These are phyloP conservation scores for Symbiodinium natans DNA, from an alignment of 73 alveolate genomes.

Conservation along the genomic window DNA sequence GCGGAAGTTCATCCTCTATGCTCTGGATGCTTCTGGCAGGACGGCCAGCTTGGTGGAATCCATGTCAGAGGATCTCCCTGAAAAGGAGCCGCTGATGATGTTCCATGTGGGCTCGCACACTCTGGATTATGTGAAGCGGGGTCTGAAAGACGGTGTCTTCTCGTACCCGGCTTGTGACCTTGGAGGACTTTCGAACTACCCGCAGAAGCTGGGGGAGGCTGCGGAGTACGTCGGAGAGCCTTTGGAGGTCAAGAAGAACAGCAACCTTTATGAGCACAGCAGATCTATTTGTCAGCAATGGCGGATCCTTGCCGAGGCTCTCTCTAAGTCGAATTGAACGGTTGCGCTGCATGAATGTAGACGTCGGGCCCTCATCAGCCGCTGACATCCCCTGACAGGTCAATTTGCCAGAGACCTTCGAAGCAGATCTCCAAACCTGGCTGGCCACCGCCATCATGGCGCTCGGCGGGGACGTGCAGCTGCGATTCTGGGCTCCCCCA, in stretches of 20 bases:
- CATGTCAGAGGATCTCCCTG: neutral
- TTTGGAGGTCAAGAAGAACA: neutral
- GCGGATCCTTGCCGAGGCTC: neutral
- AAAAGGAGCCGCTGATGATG: neutral
- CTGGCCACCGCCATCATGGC: constrained; percentile 7
- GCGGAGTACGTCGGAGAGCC: neutral
- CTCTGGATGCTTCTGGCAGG: neutral
- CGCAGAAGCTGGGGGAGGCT: neutral
- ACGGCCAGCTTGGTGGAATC: constrained; percentile 9
- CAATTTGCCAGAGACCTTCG: neutral
- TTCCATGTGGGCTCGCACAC: constrained; percentile 37
- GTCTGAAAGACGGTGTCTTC: neutral
- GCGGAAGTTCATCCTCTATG: neutral
- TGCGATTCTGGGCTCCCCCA: neutral
- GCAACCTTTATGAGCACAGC: neutral
- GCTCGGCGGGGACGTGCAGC: neutral
- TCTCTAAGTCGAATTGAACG: neutral
- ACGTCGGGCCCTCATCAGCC: neutral
- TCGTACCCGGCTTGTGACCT: constrained; percentile 18
- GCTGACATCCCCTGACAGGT: neutral
- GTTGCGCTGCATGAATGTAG: neutral
- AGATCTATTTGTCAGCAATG: neutral
- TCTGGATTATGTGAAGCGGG: neutral
- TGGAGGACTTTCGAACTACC: constrained; percentile 22
- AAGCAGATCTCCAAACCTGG: constrained; percentile 5